These are phyloP conservation scores for Astragalus glycyphyllos DNA, from an alignment of 306 rosid genomes.

Conservation along the genomic window DNA sequence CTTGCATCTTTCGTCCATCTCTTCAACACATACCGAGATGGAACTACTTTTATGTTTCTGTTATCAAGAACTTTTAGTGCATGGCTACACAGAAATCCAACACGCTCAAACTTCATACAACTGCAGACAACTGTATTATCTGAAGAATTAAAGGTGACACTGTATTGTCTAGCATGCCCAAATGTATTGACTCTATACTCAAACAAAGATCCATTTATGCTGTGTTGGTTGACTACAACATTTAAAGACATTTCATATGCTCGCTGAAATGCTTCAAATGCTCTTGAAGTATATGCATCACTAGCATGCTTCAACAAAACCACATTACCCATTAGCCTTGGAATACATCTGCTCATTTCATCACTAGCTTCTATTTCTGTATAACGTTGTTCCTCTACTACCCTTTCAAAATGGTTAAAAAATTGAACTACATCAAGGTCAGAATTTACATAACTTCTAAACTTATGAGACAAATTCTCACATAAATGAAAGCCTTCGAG, in stretches of 20 bases:
- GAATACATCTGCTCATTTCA: conserved; percentile 57
- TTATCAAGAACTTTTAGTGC: conserved; percentile 71
- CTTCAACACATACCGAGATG: conserved; percentile 58
- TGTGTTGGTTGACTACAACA: conserved; percentile 57
- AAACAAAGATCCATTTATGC: conserved; percentile 50
- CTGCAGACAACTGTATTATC: conserved; percentile 60
- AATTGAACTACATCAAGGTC: conserved; percentile 57
- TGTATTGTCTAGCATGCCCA: conserved; percentile 57
- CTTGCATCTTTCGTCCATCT: conserved; percentile 71
- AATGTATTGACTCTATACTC: conserved; percentile 60
- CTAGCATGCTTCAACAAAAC: conserved; percentile 61
- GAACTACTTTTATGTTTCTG: conserved; percentile 65
- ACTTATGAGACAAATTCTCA: conserved; percentile 55
- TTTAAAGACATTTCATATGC: conserved; percentile 66
- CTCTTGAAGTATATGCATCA: conserved; percentile 61
- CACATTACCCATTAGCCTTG: conserved; percentile 66
- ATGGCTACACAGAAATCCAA: conserved; percentile 72
- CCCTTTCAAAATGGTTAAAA: conserved; percentile 61
- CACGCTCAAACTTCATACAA: conserved; percentile 67
- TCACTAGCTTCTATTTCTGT: conserved; percentile 69
- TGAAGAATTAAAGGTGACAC: conserved; percentile 52
- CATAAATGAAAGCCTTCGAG: conserved; percentile 59
- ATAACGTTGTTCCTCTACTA: conserved; percentile 57
- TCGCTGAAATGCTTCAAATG: conserved; percentile 69
- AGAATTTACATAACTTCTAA: conserved; percentile 50